Percentiles rank a stretch among this genome's conserved stretches.
Conservation (phyloP, 2,329 filamentous ascomycete species). For the Venturia nashicola region DNA sequence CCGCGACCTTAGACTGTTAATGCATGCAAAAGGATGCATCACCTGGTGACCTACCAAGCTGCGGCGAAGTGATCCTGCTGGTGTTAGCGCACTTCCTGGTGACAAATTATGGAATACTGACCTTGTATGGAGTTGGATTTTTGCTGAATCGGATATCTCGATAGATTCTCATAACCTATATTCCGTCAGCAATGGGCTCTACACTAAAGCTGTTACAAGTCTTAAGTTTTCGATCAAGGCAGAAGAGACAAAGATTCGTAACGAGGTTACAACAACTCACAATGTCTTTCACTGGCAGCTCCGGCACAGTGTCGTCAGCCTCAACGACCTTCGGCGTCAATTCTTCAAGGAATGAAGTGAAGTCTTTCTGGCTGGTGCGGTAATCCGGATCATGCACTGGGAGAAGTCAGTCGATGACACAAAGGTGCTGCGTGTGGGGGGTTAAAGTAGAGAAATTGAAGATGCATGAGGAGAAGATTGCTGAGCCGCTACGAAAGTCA, state of each 20-base stretch:
- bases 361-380: constrained; percentile 66
- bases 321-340: constrained; percentile 59
- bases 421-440: background rate
- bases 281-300: constrained; percentile 74
- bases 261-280: constrained; percentile 26
- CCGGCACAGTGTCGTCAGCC: constrained; percentile 70
- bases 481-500: background rate
- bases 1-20: constrained; percentile 46
- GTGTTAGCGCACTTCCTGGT: constrained; percentile 14
- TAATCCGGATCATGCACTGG: constrained; percentile 71
- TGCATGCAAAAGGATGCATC: constrained; percentile 1
- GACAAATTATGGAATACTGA: constrained; percentile 19
- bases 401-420: background rate
- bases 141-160: constrained; percentile 75
- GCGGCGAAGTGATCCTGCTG: constrained; percentile 65
- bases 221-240: background rate
- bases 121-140: constrained; percentile 81
- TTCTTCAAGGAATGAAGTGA: constrained; percentile 63
- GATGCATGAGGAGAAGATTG: background rate
- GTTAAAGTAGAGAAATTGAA: background rate
- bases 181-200: constrained; percentile 9
- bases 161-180: constrained; percentile 69
- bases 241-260: background rate
- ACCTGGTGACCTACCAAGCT: constrained; percentile 46
- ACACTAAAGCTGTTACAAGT: background rate